These are phyloP conservation scores for Lepidium didymum DNA, from an alignment of 345 rosid species.

Conservation along the genomic window DNA sequence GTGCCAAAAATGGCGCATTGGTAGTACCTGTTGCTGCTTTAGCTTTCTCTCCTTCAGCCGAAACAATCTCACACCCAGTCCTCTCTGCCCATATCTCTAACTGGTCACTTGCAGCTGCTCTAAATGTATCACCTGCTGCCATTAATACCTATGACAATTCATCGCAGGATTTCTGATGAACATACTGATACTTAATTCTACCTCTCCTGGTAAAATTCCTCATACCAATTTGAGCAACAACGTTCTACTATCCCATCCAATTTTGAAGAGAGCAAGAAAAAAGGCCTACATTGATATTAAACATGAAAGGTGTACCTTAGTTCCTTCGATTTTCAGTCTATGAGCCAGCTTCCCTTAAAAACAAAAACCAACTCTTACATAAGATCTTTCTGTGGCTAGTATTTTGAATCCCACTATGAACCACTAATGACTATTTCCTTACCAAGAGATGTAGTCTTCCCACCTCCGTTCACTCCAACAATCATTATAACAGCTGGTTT, in stretches of 20 bases:
- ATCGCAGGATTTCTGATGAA: constrained; percentile 22
- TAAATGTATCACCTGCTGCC: constrained; percentile 99
- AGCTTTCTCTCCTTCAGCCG: constrained; percentile 64
- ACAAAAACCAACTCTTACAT: constrained; percentile 4
- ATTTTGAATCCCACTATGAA: background rate
- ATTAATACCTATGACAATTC: constrained; percentile 60
- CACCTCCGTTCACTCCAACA: constrained; percentile 94
- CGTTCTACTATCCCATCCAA: background rate
- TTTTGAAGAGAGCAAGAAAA: background rate
- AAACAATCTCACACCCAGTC: constrained; percentile 84
- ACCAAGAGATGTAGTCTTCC: constrained; percentile 98
- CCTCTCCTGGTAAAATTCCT: background rate
- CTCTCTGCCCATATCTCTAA: constrained; percentile 97
- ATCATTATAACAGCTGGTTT: constrained; percentile 88
- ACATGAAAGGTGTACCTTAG: constrained; percentile 46
- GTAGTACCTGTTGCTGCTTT: constrained; percentile 82
- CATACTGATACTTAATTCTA: constrained; percentile 18
- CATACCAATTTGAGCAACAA: background rate
- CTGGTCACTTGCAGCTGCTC: constrained; percentile 98
- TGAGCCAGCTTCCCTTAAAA: constrained; percentile 87
- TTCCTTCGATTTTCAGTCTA: constrained; percentile 79
- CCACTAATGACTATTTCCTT: constrained; percentile 14
- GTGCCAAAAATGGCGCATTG: background rate
- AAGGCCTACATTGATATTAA: background rate
- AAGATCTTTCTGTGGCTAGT: background rate